Base-by-base conservation (phyloP, 805 yeast species). In the Sugiyamaella smithiae region DNA sequence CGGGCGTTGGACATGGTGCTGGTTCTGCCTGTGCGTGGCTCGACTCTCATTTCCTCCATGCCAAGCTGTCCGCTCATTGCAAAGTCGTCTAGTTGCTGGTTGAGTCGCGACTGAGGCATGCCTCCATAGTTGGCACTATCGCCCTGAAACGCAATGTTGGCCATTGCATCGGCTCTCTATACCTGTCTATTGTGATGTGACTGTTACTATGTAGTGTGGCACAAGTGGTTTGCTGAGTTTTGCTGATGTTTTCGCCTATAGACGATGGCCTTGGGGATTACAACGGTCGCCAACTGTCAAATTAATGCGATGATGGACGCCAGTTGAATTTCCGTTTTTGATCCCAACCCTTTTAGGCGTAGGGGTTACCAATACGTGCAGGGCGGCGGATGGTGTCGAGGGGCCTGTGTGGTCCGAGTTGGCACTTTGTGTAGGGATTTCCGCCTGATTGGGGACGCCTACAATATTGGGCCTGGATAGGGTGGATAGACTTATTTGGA, bases 71-170 rank as follows among this genome's bases (percentile, higher is more conserved):
- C 43, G 45, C 45, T 47, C 29, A 40, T 9, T 6, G 43, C 43
- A 22, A 40, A 14, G 19, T 52, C 56, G 24, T 53, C 58, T 23
- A 55, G 37, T 25, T 50, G 57, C 33, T 55, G 57, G 43, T 57
- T 56, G 35, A 43, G 49, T 28, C 56, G 40, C 8, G 60, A 53
- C 40, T 49, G 48, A 20, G 62, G 62, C 60, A 57, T 58, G 26
- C 61, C 61, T 17, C 60, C 60, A 9, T 56, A 53, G n/a, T 53
- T 35, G 38, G 38, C 38, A 16, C 12, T 35, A 19, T 35, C 38
- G 38, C 38, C 38, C 22, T 35, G 38, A 35, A 16, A 35, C 38
- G 38, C 38, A 35, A 35, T 20, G 38, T 35, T 35, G 22, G 38
- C 38, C 38, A 35, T 35, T 19, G 38, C 38, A 35, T 35, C 20